Evolutionary conservation across 306 rosid species (phyloP).

Genomic region (Castanea crenata): DNA sequence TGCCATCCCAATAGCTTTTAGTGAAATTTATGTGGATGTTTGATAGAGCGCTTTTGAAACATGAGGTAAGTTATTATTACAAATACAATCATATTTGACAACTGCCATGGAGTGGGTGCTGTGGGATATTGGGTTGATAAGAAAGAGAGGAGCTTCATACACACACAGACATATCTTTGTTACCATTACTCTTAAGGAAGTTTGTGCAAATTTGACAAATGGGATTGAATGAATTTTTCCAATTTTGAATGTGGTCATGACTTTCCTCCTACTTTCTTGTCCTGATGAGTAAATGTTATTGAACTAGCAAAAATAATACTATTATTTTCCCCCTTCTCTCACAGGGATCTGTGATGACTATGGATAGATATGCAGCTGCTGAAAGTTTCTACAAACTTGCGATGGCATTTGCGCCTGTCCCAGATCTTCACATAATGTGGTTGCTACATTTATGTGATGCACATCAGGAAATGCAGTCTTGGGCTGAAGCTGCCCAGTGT

Average conservation of each 20-base stretch:
- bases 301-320: background rate
- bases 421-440: conserved; percentile 99
- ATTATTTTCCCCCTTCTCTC: conserved; percentile 19
- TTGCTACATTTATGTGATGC: conserved; percentile 97
- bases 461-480: conserved; percentile 98
- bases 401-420: conserved; percentile 98
- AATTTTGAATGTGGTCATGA: background rate
- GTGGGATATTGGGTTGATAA: background rate
- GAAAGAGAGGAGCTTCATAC: background rate
- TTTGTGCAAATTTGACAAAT: background rate
- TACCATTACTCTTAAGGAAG: background rate
- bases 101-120: background rate
- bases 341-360: conserved; percentile 81
- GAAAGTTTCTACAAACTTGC: conserved; percentile 92
- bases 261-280: background rate
- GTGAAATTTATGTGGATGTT: background rate
- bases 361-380: conserved; percentile 97
- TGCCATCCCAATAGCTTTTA: background rate
- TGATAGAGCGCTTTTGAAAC: background rate
- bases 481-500: conserved; percentile 99
- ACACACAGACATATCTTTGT: background rate
- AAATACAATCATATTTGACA: background rate
- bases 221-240: background rate
- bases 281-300: conserved; percentile 9
- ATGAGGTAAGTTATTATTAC: background rate